Evolutionary conservation across 176 grass and related monocot species (phyloP).

Genomic region (Urochloa ruziziensis): DNA sequence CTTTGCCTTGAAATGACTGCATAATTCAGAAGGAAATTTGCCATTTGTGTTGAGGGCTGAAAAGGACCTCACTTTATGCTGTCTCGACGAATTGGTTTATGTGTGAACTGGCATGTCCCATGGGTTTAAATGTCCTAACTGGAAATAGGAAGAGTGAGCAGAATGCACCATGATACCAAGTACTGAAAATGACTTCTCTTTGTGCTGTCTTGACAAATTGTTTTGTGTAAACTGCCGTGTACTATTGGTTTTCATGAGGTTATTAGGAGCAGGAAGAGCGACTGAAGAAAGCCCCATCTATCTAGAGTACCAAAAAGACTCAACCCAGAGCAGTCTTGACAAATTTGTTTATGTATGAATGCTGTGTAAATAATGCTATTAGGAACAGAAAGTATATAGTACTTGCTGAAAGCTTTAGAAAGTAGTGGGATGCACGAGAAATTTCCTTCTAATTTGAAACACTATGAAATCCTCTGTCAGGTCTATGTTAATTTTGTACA

Average conservation of each 20-base stretch:
- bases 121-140: neutral
- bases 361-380: neutral
- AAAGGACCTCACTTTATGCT: neutral
- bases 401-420: neutral
- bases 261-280: neutral
- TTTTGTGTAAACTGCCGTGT: neutral
- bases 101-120: neutral
- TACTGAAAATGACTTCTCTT: conserved; percentile 6
- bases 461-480: neutral
- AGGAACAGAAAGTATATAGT: neutral
- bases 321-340: neutral
- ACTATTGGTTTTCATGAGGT: neutral
- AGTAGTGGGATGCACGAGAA: neutral
- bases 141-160: neutral
- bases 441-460: neutral
- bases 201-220: neutral
- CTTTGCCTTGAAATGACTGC: conserved; percentile 6
- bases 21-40: neutral
- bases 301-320: neutral
- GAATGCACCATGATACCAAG: neutral
- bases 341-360: neutral
- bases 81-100: neutral
- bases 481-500: neutral
- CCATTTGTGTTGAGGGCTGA: neutral
- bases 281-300: neutral